Conservation (phyloP, 2,329 filamentous ascomycete species). For the Ophiostoma ips region DNA sequence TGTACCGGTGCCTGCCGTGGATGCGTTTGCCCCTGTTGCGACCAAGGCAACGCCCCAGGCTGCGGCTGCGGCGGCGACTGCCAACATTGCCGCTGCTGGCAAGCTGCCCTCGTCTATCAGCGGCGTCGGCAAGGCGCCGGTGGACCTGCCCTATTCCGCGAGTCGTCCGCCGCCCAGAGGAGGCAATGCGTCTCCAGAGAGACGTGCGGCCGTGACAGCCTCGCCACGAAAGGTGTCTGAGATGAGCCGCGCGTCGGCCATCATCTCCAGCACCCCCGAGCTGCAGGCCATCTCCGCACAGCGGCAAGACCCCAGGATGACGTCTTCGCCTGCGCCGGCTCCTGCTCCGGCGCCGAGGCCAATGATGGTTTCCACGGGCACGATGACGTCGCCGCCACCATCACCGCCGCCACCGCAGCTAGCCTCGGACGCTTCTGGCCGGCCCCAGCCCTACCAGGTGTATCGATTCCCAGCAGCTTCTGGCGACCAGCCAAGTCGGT, state of each 20-base stretch:
- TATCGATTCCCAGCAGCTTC: constrained; percentile 30
- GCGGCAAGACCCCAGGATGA: constrained; percentile 7
- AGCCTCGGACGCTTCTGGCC: constrained; percentile 15
- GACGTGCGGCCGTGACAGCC: constrained; percentile 19
- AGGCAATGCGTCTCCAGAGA: constrained; percentile 11
- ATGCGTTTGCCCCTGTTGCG: constrained; percentile 51
- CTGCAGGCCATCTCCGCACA: constrained; percentile 42
- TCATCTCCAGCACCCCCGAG: constrained; percentile 49
- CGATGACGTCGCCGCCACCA: constrained; percentile 56
- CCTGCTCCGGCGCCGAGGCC: constrained; percentile 18
- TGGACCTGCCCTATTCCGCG: neutral
- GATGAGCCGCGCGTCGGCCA: constrained; percentile 48
- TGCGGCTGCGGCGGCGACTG: constrained; percentile 4
- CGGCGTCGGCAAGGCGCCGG: neutral
- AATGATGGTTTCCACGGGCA: constrained; percentile 48
- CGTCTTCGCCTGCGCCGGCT: neutral
- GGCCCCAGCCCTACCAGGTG: constrained; percentile 26
- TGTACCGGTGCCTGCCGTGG: constrained; percentile 26
- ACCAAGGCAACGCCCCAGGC: constrained; percentile 13
- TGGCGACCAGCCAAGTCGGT: constrained; percentile 19
- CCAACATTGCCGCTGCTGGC: constrained; percentile 1
- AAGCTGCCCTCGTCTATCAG: neutral
- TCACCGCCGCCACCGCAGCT: constrained; percentile 25
- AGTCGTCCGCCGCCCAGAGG: neutral
- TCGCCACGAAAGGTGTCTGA: constrained; percentile 29